Evolutionary conservation across 2,329 filamentous ascomycete genomes (phyloP), one percentile per base, ranked within the genome.

Genomic region (Alternaria metachromatica): DNA sequence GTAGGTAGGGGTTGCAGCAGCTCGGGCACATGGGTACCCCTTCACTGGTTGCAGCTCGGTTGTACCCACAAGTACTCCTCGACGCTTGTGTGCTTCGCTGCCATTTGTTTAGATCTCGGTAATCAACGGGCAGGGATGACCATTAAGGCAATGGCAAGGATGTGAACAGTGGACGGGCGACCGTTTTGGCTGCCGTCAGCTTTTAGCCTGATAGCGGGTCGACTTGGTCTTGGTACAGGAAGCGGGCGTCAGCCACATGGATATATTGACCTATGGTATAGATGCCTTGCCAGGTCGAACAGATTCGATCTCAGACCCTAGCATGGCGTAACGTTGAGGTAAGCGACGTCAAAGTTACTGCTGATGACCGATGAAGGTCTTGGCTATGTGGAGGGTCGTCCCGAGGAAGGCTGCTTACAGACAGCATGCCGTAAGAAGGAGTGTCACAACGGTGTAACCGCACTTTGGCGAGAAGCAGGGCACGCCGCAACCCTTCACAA

Each of bases 21-120:
- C 53, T 62, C 58, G 64, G 54, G 60, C 62, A 55, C 69, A 71
- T 67, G 72, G 70, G 63, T 68, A 50, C 64, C 63, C 59, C 70
- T 63, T 60, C 62, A 50, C 45, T 30, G 60, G 55, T 54, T 55
- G 54, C 54, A 62, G 53, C 46, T 60, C 59, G 61, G 65, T 63
- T 73, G 74, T 77, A 75, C 69, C 71, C 67, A 60, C 44, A 73
- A 66, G 75, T 76, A 76, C 63, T 54, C 33, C 49, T 67, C 46
- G 58, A 66, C 59, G 50, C 45, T 48, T 64, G 54, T 56, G 57
- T 69, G 60, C 67, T 55, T 41, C 25, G 49, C 26, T 43, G 51
- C 65, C 48, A 76, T 76, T 76, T 60, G 75, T 55, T 41, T 59
- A 61, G 41, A 65, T 62, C 59, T 62, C 53, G 58, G 57, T 65